Conservation (phyloP, 2,329 filamentous ascomycete species). For the Fusarium sterilihyphosum region DNA sequence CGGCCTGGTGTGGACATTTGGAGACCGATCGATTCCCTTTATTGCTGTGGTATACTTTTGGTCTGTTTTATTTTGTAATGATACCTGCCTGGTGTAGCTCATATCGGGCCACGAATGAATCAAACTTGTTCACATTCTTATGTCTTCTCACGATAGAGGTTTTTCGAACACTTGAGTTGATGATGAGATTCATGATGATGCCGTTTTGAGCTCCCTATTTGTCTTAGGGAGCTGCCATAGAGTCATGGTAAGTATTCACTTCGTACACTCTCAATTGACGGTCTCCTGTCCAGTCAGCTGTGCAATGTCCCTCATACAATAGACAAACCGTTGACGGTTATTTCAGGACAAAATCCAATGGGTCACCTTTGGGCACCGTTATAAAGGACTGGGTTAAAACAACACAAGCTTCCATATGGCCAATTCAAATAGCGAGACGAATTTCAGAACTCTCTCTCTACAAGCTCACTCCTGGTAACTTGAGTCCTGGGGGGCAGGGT, state of each 20-base stretch:
- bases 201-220: background rate
- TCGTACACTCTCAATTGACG: background rate
- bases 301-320: background rate
- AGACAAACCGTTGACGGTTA: background rate
- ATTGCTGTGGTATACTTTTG: background rate
- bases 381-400: background rate
- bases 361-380: background rate
- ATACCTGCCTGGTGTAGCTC: slow-evolving; percentile 10
- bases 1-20: background rate
- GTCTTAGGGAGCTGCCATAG: background rate
- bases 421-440: background rate
- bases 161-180: background rate
- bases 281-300: background rate
- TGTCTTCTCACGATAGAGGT: background rate
- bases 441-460: background rate
- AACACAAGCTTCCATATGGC: background rate
- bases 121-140: background rate
- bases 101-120: background rate
- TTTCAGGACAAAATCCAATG: background rate
- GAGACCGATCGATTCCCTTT: background rate
- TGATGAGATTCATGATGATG: background rate
- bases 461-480: background rate
- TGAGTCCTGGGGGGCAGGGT: background rate
- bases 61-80: slow-evolving; percentile 3
- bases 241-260: background rate